These are phyloP conservation scores for Dichotomopilus funicola DNA, from an alignment of 2,329 filamentous ascomycete species.

Conservation along the genomic window DNA sequence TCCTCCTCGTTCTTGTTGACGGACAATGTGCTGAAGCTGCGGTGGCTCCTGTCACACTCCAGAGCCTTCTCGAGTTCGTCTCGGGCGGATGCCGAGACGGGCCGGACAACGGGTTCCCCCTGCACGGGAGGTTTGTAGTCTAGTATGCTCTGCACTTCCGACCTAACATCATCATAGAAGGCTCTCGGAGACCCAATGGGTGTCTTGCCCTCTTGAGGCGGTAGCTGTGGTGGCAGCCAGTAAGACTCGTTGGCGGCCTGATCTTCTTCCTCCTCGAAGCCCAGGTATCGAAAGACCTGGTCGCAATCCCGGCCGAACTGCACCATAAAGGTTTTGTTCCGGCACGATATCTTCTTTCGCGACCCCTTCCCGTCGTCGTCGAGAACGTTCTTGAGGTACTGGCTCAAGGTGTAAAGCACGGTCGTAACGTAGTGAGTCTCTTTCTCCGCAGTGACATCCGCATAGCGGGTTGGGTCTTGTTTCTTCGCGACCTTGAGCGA, in stretches of 20 bases:
- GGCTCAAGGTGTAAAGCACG: conserved; percentile 41
- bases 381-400: conserved; percentile 46
- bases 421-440: conserved; percentile 34
- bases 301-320: conserved; percentile 47
- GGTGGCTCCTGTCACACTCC: conserved; percentile 24
- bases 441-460: conserved; percentile 28
- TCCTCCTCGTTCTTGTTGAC: conserved; percentile 4
- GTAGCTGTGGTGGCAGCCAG: conserved; percentile 32
- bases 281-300: conserved; percentile 42
- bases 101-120: conserved; percentile 13
- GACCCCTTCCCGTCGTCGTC: conserved; percentile 30
- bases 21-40: conserved; percentile 10
- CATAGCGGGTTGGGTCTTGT: conserved; percentile 44
- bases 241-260: conserved; percentile 34
- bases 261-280: conserved; percentile 39
- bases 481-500: conserved; percentile 29
- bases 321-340: conserved; percentile 51
- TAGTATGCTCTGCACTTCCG: conserved; percentile 40
- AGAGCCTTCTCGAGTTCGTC: conserved; percentile 17
- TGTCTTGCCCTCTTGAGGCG: conserved; percentile 32
- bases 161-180: conserved; percentile 44
- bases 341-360: conserved; percentile 43
- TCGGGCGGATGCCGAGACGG: conserved; percentile 24
- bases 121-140: conserved; percentile 25
- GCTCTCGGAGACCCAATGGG: conserved; percentile 37